Base-by-base conservation (phyloP, 1,139 yeast species). In the Pichia inconspicua region DNA sequence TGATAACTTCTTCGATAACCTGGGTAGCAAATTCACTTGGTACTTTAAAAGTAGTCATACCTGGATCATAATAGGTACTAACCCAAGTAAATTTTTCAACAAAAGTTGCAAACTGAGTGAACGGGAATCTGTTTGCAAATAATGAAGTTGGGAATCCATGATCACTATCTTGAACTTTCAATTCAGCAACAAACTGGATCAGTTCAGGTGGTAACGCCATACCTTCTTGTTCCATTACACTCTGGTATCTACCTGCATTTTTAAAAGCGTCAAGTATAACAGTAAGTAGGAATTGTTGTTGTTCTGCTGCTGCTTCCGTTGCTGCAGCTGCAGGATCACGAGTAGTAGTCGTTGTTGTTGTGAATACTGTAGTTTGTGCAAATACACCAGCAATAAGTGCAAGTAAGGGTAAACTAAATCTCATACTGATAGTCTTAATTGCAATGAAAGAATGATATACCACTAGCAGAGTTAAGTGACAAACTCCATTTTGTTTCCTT, bases 51-150 rank as follows among this genome's bases (percentile, higher is more conserved):
- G 70, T 63, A 2, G 74, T 53, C 12, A 54, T 58, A 5, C 62
- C 62, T 1, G 57, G 63, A 1, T 53, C 41, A 40, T 73, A 46
- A 31, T 72, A 50, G 2, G 67, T 60, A 1, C 65, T 42, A 52
- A 72, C 70, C 77, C 77, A 72, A 4, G 75, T 73, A 52, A 74
- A 71, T 3, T 60, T 62, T 1, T 72, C 61, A 17, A 70, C 63
- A 55, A 69, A 69, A 1, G 75, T 69, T 30, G 63, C 50, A 52
- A 74, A 73, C 7, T 66, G 70, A 1, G 63, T 56, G 48, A 73
- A 70, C 25, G 78, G 78, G 55, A 74, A 73, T 8, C 58, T 51
- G 17, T 54, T 53, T 10, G 66, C 56, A 40, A 72, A 58, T 43
- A 65, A 61, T 2, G 66, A 55, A 30, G 66, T 56, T 41, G 61